Conservation (phyloP, 2,329 filamentous ascomycete species). For the Cryphonectria parasitica region DNA sequence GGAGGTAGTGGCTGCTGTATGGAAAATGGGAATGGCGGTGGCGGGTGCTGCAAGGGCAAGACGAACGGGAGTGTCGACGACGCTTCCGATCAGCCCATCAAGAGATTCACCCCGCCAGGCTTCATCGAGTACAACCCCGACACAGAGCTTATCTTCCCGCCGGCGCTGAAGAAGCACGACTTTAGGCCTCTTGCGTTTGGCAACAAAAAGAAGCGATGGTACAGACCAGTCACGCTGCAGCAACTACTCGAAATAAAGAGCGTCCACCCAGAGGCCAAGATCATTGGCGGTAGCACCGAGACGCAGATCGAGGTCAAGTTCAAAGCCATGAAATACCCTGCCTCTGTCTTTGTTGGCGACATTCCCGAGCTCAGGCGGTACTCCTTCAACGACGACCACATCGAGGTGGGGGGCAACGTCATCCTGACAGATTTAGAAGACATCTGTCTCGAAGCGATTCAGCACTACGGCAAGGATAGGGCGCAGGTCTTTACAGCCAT, state of each 20-base stretch:
- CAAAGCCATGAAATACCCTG: constrained; percentile 88
- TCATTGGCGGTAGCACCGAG: constrained; percentile 95
- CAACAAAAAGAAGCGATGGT: constrained; percentile 95
- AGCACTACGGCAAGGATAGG: constrained; percentile 72
- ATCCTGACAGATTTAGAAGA: constrained; percentile 88
- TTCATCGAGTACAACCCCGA: constrained; percentile 95
- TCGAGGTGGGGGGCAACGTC: constrained; percentile 95
- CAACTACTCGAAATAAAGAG: constrained; percentile 93
- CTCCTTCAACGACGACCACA: constrained; percentile 73
- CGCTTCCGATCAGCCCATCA: constrained; percentile 57
- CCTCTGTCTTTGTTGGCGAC: constrained; percentile 91
- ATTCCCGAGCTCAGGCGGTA: constrained; percentile 88
- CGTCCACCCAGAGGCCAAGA: constrained; percentile 81
- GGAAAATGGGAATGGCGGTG: constrained; percentile 60
- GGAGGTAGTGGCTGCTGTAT: constrained; percentile 70
- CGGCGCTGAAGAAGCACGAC: constrained; percentile 79
- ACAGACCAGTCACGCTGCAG: constrained; percentile 80
- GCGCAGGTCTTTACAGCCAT: constrained; percentile 89
- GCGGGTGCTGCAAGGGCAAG: constrained; percentile 71
- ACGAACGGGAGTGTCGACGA: constrained; percentile 44
- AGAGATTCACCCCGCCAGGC: constrained; percentile 79
- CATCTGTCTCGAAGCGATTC: constrained; percentile 78
- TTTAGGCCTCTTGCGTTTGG: constrained; percentile 85
- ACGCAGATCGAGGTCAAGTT: constrained; percentile 99
- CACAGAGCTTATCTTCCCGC: constrained; percentile 94